Evolutionary conservation across 208 protist species (phyloP), one percentile per base, ranked within the genome.

Genomic region (Trichomonas gallinae): DNA sequence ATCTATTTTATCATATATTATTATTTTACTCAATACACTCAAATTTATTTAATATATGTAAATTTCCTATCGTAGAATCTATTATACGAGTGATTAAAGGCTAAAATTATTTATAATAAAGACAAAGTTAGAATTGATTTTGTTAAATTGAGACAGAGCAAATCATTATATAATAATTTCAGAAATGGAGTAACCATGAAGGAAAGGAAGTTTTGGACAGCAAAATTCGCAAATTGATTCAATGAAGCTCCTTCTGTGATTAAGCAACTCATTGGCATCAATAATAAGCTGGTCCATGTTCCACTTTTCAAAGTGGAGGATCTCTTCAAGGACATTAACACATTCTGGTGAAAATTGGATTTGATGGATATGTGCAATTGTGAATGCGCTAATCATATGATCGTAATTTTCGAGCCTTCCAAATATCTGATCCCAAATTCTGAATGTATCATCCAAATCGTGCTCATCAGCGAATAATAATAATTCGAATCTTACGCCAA

Each of bases 401-500:
- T 48, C 17, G 40, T 48, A 26, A 9, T 36, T 23, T 17, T 17
- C 26, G 1, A 93, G 17, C 36, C 87, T 23, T 21, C 87, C 87
- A 17, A 93, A 51, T 48, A 93, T 93, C 51, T 93, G 87, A 21
- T 93, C 87, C 87, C 87, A 93, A 34, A 93, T 93, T 23, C 36
- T 51, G 1, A 93, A 38, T 48, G 44, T 38, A 38, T 23, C 40
- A 51, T 48, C 26, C 38, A 38, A 13, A 21, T 48, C 6, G 44
- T 93, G 87, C 36, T 93, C 44, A 51, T 13, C 10, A 9, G 87
- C 40, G 31, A 93, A 93, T 11, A 93, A 15, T 34, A 48, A 17
- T 44, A 93, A 34, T 93, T 93, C 87, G 34, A 48, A 93, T 26
- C 31, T 42, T 9, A 93, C 17, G 15, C 87, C 40, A 93, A 93